Percentiles rank a stretch among this genome's conserved stretches.
These are phyloP conservation scores for Pyrus bretschneideri DNA, from an alignment of 306 rosid genomes.

Conservation along the genomic window DNA sequence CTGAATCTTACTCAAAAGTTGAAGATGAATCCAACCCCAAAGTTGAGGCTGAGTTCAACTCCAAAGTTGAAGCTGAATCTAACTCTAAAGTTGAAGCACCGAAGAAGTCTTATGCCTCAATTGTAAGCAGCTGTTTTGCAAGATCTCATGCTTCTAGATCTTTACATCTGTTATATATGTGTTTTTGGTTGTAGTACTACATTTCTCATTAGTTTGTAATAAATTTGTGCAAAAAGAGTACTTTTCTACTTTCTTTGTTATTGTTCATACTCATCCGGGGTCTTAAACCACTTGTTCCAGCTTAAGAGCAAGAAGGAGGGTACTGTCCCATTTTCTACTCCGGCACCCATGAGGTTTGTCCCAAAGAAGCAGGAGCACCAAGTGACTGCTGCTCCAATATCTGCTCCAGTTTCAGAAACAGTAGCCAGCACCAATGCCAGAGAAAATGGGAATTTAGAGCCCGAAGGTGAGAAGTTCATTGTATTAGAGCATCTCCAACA, in stretches of 20 bases:
- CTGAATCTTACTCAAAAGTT: slow-evolving; percentile 14
- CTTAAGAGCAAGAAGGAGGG: slow-evolving; percentile 58
- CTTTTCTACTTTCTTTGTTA: slow-evolving; percentile 2
- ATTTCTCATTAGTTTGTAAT: not conserved
- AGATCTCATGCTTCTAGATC: not conserved
- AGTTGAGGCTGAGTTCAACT: slow-evolving; percentile 17
- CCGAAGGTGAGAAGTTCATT: slow-evolving; percentile 46
- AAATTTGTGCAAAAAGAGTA: not conserved
- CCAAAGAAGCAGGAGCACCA: slow-evolving; percentile 44
- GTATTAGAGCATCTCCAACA: not conserved
- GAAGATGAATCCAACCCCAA: not conserved
- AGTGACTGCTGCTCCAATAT: slow-evolving; percentile 31
- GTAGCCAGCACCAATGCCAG: slow-evolving; percentile 20
- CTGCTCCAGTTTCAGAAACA: slow-evolving; percentile 30
- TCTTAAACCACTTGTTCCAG: slow-evolving; percentile 16
- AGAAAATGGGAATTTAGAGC: slow-evolving; percentile 45
- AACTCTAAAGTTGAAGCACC: slow-evolving; percentile 47
- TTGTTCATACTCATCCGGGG: not conserved
- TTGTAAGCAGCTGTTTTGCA: slow-evolving; percentile 47
- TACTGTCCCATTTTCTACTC: slow-evolving; percentile 23
- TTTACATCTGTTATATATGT: not conserved
- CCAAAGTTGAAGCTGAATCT: slow-evolving; percentile 22
- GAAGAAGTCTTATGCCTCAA: slow-evolving; percentile 80
- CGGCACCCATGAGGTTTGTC: slow-evolving; percentile 29
- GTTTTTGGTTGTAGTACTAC: not conserved